Evolutionary conservation across 108 stramenopile genomes (phyloP).

Genomic region (Nitzschia inconspicua): DNA sequence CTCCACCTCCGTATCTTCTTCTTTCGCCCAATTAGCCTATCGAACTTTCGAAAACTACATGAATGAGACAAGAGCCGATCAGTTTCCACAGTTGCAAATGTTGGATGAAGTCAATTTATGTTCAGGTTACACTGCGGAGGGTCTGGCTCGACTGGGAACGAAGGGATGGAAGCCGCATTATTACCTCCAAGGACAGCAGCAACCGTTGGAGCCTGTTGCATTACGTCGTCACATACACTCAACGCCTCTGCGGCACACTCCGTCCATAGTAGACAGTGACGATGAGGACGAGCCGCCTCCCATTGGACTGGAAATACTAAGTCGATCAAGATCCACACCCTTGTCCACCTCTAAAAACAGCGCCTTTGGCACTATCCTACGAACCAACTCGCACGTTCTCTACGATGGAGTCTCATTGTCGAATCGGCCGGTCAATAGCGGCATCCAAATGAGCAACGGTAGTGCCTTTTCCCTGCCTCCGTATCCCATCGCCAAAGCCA

Average conservation of each 20-base stretch:
- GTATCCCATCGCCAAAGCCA: slow-evolving; percentile 10
- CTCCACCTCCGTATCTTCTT: neutral
- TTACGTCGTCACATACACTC: slow-evolving; percentile 29
- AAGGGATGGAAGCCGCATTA: neutral
- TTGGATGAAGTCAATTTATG: slow-evolving; percentile 19
- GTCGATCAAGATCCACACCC: slow-evolving; percentile 35
- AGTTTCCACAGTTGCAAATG: slow-evolving; percentile 9
- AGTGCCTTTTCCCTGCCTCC: slow-evolving; percentile 30
- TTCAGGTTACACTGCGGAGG: slow-evolving; percentile 12
- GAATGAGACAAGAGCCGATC: slow-evolving; percentile 13
- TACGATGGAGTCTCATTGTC: slow-evolving; percentile 3
- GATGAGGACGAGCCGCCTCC: slow-evolving; percentile 34
- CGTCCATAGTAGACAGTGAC: slow-evolving; percentile 1
- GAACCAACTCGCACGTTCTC: slow-evolving; percentile 11
- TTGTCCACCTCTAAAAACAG: slow-evolving; percentile 27
- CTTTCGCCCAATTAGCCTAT: neutral
- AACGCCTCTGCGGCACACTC: slow-evolving; percentile 19
- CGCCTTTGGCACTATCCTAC: slow-evolving; percentile 31
- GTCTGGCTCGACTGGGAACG: slow-evolving; percentile 11
- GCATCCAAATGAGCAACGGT: too few species aligned
- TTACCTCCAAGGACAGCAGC: neutral
- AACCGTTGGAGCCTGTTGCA: slow-evolving; percentile 23
- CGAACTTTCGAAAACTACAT: slow-evolving; percentile 19
- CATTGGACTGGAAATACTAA: slow-evolving; percentile 13
- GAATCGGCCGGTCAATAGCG: neutral